Evolutionary conservation across 768 basidiomycete species (phyloP), one percentile per base, ranked within the genome.

Genomic region (Russula brevipes): DNA sequence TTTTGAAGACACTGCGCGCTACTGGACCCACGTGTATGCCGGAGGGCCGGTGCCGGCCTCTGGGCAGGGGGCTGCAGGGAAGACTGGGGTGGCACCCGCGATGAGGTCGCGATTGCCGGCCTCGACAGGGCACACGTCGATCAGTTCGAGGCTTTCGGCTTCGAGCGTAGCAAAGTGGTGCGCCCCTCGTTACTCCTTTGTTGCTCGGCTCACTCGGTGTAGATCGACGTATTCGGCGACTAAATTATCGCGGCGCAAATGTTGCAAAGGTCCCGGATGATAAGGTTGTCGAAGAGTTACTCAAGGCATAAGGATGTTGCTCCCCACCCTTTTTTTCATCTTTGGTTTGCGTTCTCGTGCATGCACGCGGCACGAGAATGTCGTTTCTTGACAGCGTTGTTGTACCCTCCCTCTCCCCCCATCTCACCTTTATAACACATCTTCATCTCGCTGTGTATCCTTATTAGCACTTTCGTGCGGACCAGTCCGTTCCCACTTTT

Each of bases 21-120:
- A 95, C 73, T 98, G 95, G 95, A 91, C 94, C 1, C 86, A 91
- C 70, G 85, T 88, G 35, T 97, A 97, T 72, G 95, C 95, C 2
- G 89, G 87, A 50, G 91, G 86, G 1, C 84, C 88, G 4, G 78
- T 71, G 17, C 56, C 67, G 12, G 10, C 74, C 72, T 58, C 72
- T 70, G 59, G 61, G 58, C 61, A 41, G 30, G 35, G 49, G 12
- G 2, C 10, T 12, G 31, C 52, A 17, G 69, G 65, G 33, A 67
- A 60, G 16, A 65, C 54, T 24, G 62, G 60, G 60, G 60, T 0
- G 69, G 46, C 5, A 77, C 73, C 54, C 74, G 71, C 61, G 78
- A 79, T 42, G 80, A 81, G 69, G 76, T 86, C 55, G 84, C 81
- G 44, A 79, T 87, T 67, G 94, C 95, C 9, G 94, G 94, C 0